Conservation (phyloP, 1,284 basidiomycete genomes). For the Ustilago esculenta region DNA sequence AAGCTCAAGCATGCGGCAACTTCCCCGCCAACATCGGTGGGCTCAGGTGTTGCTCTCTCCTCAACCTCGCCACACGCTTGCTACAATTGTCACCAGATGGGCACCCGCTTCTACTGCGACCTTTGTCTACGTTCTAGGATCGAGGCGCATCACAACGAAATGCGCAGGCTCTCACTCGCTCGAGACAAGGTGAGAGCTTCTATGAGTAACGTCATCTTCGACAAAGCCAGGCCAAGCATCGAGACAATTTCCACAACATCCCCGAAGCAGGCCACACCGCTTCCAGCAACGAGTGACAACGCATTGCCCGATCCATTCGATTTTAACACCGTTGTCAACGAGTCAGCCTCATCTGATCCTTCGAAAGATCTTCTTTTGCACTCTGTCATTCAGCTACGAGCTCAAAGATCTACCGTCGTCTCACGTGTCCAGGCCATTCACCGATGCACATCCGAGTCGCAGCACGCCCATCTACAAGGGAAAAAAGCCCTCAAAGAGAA, state of each 20-base stretch:
- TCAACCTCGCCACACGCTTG: conserved; percentile 14
- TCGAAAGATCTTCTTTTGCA: conserved; percentile 17
- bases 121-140: conserved; percentile 37
- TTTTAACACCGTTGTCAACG: conserved; percentile 6
- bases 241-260: background rate
- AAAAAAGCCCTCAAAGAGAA: conserved; percentile 29
- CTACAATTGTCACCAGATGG: conserved; percentile 35
- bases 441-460: conserved; percentile 32
- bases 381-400: conserved; percentile 25
- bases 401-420: conserved; percentile 16
- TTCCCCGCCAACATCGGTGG: background rate
- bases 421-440: conserved; percentile 31
- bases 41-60: background rate
- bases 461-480: conserved; percentile 20
- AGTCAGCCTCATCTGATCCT: background rate
- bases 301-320: conserved; percentile 39
- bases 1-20: conserved; percentile 23
- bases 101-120: conserved; percentile 48
- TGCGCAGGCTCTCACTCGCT: conserved; percentile 31
- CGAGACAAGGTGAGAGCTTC: conserved; percentile 30
- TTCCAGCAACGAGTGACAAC: background rate
- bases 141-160: conserved; percentile 33
- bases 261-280: background rate
- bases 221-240: background rate
- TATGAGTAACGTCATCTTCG: conserved; percentile 11